Base-by-base conservation (phyloP, 2,329 filamentous ascomycete genomes). In the Aspergillus pseudotamarii region DNA sequence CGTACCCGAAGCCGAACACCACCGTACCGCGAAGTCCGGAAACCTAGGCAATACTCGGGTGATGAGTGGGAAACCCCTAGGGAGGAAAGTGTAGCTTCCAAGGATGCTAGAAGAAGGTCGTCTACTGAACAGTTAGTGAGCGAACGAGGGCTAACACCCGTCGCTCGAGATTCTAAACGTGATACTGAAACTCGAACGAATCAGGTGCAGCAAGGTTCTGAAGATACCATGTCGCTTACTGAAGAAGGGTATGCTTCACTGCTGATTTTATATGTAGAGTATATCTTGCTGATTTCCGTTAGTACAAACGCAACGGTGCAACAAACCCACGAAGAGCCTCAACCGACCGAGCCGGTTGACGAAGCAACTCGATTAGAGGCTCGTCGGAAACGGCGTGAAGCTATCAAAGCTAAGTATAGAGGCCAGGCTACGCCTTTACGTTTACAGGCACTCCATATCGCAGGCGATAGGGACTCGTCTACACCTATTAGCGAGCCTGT, bases 341-440 rank as follows among this genome's bases (percentile, higher is more conserved):
- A 80, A 74, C 84, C 86, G 67, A 81, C 85, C 61, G 83, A 88
- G 69, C 83, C 86, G n/a, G 75, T 93, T 69, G 91, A 96, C 76
- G 91, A 96, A 80, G 91, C 91, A 66, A 89, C 91, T 69, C 85
- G 94, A 72, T 91, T 97, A 72, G 91, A 96, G 77, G 89, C 93
- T 72, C 91, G 94, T 60, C 90, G 93, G 32, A 93, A 91, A 74
- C 88, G 91, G 63, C 89, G 94, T 68, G 92, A 95, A 80, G 92
- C 92, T 67, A 91, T 96, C 67, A 87, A 93, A 74, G 91, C 92
- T 75, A 96, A 93, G 81, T 91, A 93, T 72, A 89, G 88, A 77
- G 82, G 78, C 53, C 89, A 90, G 71, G 86, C 89, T 58, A 89
- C 89, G 57, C 90, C 91, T 58, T 83, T 94, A 72, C 85, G 91